Conservation (phyloP, 2,329 filamentous ascomycete genomes). For the Monascus ruber region DNA sequence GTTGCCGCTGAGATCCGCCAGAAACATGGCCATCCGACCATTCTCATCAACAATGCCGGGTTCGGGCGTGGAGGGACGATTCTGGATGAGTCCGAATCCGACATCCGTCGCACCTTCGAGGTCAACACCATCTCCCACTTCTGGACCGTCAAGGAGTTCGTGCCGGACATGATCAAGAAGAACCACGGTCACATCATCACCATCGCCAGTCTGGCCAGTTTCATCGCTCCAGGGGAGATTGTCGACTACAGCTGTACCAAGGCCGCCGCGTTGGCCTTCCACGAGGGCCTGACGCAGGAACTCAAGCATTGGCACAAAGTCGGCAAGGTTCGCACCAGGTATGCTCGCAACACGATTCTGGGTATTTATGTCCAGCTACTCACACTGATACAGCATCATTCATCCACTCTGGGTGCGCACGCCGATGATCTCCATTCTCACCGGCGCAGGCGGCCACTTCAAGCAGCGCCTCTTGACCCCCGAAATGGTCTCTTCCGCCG, state of each 20-base stretch:
- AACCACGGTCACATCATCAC: slow-evolving; percentile 48
- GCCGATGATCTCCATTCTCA: slow-evolving; percentile 31
- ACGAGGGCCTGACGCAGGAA: slow-evolving; percentile 37
- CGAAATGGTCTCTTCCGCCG: slow-evolving; percentile 34
- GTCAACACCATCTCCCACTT: slow-evolving; percentile 44
- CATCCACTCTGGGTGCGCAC: slow-evolving; percentile 38
- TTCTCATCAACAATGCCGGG: slow-evolving; percentile 41
- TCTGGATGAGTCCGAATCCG: slow-evolving; percentile 33
- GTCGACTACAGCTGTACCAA: slow-evolving; percentile 44
- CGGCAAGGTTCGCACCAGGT: slow-evolving; percentile 28
- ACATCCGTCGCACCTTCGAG: slow-evolving; percentile 39
- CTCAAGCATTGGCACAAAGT: slow-evolving; percentile 25
- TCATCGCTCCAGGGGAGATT: slow-evolving; percentile 36
- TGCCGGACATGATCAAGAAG: slow-evolving; percentile 39
- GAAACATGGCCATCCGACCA: slow-evolving; percentile 28
- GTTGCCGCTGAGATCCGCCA: slow-evolving; percentile 28
- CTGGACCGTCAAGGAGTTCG: slow-evolving; percentile 40
- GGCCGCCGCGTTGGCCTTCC: slow-evolving; percentile 41
- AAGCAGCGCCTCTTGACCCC: slow-evolving; percentile 25
- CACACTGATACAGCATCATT: no score
- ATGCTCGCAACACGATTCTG: slow-evolving; percentile 15
- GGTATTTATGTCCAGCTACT: no score
- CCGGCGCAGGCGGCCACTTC: slow-evolving; percentile 5
- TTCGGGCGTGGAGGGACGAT: slow-evolving; percentile 38
- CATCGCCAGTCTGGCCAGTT: slow-evolving; percentile 43